Evolutionary conservation across 2,329 filamentous ascomycete genomes (phyloP).

Genomic region (Pseudogymnoascus sp.): DNA sequence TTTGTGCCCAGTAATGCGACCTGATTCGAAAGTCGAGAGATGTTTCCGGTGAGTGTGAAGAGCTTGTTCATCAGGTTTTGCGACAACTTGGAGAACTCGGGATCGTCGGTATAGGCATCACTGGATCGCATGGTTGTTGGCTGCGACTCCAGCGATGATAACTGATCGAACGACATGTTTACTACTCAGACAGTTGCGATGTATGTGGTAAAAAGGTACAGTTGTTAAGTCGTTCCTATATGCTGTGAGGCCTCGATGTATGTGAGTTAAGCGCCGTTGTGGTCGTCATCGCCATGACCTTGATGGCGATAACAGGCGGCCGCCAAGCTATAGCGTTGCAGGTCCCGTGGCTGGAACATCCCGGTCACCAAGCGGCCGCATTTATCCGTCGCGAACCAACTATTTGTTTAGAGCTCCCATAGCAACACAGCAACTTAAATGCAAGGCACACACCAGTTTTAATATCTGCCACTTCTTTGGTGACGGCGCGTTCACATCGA

Average conservation of each 20-base stretch:
- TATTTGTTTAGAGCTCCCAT: slow-evolving; percentile 10
- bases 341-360: slow-evolving; percentile 7
- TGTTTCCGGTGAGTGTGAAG: slow-evolving; percentile 81
- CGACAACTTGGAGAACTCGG: slow-evolving; percentile 78
- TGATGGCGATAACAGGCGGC: slow-evolving; percentile 10
- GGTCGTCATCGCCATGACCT: slow-evolving; percentile 8
- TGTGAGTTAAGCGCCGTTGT: background rate
- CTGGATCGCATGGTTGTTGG: slow-evolving; percentile 58
- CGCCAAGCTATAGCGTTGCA: background rate
- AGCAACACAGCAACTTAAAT: slow-evolving; percentile 9
- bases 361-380: slow-evolving; percentile 8
- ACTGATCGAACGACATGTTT: slow-evolving; percentile 83
- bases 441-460: background rate
- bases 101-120: slow-evolving; percentile 83
- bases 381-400: slow-evolving; percentile 9
- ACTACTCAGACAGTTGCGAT: background rate
- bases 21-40: slow-evolving; percentile 75
- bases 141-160: slow-evolving; percentile 77
- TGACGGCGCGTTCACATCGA: slow-evolving; percentile 12
- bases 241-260: background rate
- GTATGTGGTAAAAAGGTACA: background rate
- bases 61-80: slow-evolving; percentile 79
- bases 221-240: background rate
- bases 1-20: slow-evolving; percentile 79
- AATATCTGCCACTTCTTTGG: slow-evolving; percentile 9